phyloP scores from a whole-genome alignment of 345 rosid species.

The Melaleuca alternifolia region DNA sequence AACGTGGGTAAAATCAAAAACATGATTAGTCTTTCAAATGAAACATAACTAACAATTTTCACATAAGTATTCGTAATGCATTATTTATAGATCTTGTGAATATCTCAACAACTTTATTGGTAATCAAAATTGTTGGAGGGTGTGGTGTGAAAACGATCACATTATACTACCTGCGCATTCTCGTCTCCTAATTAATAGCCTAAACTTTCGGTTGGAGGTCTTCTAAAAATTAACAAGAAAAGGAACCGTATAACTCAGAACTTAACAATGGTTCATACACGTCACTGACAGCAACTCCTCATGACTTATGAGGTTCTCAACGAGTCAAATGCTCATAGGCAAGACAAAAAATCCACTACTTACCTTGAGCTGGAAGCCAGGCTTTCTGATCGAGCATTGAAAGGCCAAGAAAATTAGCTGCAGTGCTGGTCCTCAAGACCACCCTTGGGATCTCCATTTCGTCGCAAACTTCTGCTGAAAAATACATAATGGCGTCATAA shows the following conservation, averaged over 20 bases:
- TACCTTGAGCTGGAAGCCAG: constrained; percentile 1
- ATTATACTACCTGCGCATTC: neutral
- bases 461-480: neutral
- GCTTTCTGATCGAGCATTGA: neutral
- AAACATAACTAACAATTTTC: neutral
- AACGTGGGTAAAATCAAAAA: neutral
- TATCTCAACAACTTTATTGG: neutral
- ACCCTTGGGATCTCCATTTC: constrained; percentile 1
- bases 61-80: neutral
- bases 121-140: neutral
- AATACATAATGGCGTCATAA: constrained; percentile 5
- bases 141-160: neutral
- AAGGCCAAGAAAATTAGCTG: neutral
- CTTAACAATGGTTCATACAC: neutral
- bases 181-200: neutral
- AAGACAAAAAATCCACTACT: neutral
- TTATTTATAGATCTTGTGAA: neutral
- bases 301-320: neutral
- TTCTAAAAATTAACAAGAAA: neutral
- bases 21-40: neutral
- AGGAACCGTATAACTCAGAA: neutral
- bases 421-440: neutral
- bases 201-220: neutral
- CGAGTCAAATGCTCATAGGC: neutral
- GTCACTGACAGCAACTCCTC: neutral